Evolutionary conservation across 2,329 filamentous ascomycete species (phyloP).

Genomic region (Sphaerostilbella broomeana): DNA sequence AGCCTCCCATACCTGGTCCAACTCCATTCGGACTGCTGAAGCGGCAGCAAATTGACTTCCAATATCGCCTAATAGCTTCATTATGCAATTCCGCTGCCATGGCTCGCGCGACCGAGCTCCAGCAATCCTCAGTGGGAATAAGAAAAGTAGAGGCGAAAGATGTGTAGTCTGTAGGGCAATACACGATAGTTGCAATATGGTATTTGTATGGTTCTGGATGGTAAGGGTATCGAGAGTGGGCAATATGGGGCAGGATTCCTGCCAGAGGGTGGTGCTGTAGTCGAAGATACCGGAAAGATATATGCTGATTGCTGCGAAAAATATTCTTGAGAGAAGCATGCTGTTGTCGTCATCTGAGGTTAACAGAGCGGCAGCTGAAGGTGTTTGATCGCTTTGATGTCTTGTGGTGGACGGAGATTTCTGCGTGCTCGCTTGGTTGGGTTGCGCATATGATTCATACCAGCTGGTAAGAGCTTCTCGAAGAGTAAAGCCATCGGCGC

Average conservation of each 20-base stretch:
- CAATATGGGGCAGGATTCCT: constrained; percentile 15
- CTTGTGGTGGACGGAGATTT: not conserved
- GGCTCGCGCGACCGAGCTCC: constrained; percentile 23
- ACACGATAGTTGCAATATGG: constrained; percentile 19
- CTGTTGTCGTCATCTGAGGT: constrained; percentile 12
- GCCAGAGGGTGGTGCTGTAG: constrained; percentile 28
- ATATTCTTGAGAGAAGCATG: constrained; percentile 18
- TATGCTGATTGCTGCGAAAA: constrained; percentile 28
- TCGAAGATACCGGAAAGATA: constrained; percentile 33
- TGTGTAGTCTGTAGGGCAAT: constrained; percentile 16
- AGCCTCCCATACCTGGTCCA: constrained; percentile 18
- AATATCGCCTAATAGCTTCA: constrained; percentile 16
- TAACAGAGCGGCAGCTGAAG: too few species aligned
- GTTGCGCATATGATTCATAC: constrained; percentile 12
- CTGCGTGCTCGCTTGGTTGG: not conserved
- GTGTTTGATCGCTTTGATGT: too few species aligned
- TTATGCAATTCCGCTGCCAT: constrained; percentile 20
- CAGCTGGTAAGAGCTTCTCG: constrained; percentile 13
- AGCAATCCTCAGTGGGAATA: constrained; percentile 30
- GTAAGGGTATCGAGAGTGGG: constrained; percentile 18
- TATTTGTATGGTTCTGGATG: constrained; percentile 19
- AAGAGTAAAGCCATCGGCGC: constrained; percentile 2
- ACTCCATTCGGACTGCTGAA: constrained; percentile 18
- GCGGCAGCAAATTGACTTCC: constrained; percentile 23
- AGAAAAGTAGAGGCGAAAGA: constrained; percentile 26